These are phyloP conservation scores for Penicillium daleae DNA, from an alignment of 495 filamentous ascomycete genomes.

Conservation along the genomic window DNA sequence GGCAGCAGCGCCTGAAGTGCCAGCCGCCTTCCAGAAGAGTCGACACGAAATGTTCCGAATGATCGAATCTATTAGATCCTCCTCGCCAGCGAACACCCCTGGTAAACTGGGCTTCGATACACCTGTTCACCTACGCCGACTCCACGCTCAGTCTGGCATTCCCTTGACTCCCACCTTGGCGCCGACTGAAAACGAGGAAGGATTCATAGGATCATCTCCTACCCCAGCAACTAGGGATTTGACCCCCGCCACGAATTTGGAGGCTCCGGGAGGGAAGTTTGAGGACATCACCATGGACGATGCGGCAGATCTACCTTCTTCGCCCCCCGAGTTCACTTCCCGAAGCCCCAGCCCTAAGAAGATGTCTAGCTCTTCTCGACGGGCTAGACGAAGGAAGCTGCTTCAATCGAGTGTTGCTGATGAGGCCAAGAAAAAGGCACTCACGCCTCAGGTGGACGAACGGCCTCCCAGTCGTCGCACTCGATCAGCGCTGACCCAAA, in stretches of 20 bases:
- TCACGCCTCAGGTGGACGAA: constrained; percentile 16
- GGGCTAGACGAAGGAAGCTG: constrained; percentile 16
- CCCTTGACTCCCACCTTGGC: constrained; percentile 54
- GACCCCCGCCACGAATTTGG: constrained; percentile 28
- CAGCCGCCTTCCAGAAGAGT: constrained; percentile 44
- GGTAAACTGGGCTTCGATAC: constrained; percentile 43
- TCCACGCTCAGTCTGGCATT: constrained; percentile 34
- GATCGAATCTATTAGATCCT: constrained; percentile 71
- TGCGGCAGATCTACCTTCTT: constrained; percentile 42
- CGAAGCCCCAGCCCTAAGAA: constrained; percentile 34
- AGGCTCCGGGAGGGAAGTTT: constrained; percentile 21
- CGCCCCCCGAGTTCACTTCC: constrained; percentile 41
- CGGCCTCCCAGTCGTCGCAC: constrained; percentile 33
- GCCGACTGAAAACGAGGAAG: constrained; percentile 53
- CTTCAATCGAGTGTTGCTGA: constrained; percentile 4
- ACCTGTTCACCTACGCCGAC: constrained; percentile 34
- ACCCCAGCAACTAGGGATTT: constrained; percentile 63
- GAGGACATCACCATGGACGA: constrained; percentile 23
- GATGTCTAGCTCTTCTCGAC: constrained; percentile 9
- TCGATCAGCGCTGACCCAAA: constrained; percentile 35
- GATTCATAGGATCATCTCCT: constrained; percentile 79
- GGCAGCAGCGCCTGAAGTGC: constrained; percentile 2
- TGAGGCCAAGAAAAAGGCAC: constrained; percentile 14
- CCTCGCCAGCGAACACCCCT: constrained; percentile 46
- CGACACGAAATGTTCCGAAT: constrained; percentile 63